A percentile compares a stretch with the other conserved stretches of the same genome.
Conservation (phyloP, 1,284 basidiomycete genomes). For the Phlebopus sp. region DNA sequence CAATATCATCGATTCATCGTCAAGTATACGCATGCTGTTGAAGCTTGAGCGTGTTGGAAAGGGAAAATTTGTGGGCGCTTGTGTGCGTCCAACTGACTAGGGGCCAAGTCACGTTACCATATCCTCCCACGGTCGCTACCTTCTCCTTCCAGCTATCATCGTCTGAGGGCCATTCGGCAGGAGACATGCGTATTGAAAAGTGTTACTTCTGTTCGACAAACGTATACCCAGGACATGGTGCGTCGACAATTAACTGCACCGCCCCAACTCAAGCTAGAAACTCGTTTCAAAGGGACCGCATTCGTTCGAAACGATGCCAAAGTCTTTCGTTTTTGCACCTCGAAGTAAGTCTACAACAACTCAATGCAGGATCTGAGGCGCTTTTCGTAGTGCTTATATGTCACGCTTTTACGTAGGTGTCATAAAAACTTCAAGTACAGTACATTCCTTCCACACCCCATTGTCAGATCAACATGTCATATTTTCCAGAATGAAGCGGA, state of each 20-base stretch:
- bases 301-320: slow-evolving; percentile 98
- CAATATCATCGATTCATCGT: not conserved
- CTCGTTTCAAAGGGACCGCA: slow-evolving; percentile 60
- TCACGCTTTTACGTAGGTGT: slow-evolving; percentile 52
- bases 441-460: not conserved
- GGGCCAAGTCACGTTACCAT: slow-evolving; percentile 4
- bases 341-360: slow-evolving; percentile 64
- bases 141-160: not conserved
- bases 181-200: slow-evolving; percentile 79
- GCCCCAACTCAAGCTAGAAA: not conserved
- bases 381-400: not conserved
- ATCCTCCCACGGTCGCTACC: slow-evolving; percentile 21
- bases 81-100: not conserved
- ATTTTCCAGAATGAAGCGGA: slow-evolving; percentile 90
- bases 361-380: no score
- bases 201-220: slow-evolving; percentile 92
- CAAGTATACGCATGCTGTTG: not conserved
- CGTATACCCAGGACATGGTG: slow-evolving; percentile 94
- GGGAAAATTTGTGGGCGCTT: not conserved
- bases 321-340: slow-evolving; percentile 94
- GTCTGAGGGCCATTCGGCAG: not conserved
- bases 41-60: not conserved
- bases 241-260: slow-evolving; percentile 11
- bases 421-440: slow-evolving; percentile 96
- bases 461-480: slow-evolving; percentile 2